Percentiles rank a stretch among this genome's conserved stretches.
phyloP scores from a whole-genome alignment of 805 yeast genomes.

The Yamadazyma insecticola region DNA sequence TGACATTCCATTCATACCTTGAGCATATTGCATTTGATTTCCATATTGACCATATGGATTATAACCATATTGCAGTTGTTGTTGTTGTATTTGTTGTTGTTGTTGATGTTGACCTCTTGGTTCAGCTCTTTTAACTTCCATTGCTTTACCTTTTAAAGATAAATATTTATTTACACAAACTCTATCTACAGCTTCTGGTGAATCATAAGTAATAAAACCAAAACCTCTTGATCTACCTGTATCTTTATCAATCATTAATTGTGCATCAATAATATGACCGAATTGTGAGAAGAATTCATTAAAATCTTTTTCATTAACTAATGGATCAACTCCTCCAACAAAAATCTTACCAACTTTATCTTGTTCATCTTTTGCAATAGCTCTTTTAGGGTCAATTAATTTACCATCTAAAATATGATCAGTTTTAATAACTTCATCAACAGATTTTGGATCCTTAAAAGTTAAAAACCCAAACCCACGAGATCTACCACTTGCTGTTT shows the following conservation, averaged over 20 bases:
- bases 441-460: constrained; percentile 75
- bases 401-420: constrained; percentile 93
- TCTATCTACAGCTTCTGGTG: constrained; percentile 89
- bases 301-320: constrained; percentile 88
- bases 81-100: constrained; percentile 30
- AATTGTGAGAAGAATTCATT: constrained; percentile 79
- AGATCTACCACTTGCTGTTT: constrained; percentile 77
- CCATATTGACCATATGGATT: constrained; percentile 25
- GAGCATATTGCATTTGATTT: constrained; percentile 15
- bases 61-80: constrained; percentile 20
- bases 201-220: constrained; percentile 93
- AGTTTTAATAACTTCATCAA: constrained; percentile 77
- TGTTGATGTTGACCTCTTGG: constrained; percentile 68
- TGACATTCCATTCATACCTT: constrained; percentile 24
- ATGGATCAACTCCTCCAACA: constrained; percentile 95
- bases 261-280: constrained; percentile 92
- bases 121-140: constrained; percentile 82
- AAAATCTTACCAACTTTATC: constrained; percentile 95
- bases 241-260: constrained; percentile 94
- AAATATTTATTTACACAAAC: constrained; percentile 80
- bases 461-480: constrained; percentile 95
- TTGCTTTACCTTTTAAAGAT: constrained; percentile 77
- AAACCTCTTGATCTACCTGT: constrained; percentile 96
- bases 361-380: constrained; percentile 96
- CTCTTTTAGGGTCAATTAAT: constrained; percentile 94